These are phyloP conservation scores for Dryadomyces quercus-mongolicae DNA, from an alignment of 2,329 filamentous ascomycete genomes.

Conservation along the genomic window DNA sequence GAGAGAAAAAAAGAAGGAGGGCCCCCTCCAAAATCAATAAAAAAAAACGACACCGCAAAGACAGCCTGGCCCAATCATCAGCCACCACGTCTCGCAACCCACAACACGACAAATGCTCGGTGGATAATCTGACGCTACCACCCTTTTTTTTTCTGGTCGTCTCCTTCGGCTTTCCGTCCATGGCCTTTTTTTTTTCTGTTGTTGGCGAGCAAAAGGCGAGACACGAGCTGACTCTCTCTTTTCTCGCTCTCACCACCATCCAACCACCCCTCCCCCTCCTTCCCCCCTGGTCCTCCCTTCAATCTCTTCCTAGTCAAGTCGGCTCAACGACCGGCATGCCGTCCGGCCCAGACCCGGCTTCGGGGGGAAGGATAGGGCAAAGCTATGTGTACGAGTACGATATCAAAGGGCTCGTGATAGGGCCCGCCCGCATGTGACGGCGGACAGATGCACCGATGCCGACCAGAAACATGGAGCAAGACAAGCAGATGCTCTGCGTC, in stretches of 20 bases:
- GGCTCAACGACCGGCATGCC: neutral
- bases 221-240: neutral
- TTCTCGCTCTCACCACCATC: neutral
- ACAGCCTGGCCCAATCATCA: constrained; percentile 9
- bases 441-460: neutral
- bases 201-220: neutral
- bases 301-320: neutral
- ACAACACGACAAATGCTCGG: constrained; percentile 1
- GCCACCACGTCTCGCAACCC: constrained; percentile 12
- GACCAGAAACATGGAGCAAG: no score
- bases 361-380: neutral
- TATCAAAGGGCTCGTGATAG: no score
- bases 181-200: neutral
- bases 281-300: neutral
- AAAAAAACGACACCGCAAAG: neutral
- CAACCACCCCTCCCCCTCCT: neutral
- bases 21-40: neutral
- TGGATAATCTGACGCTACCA: constrained; percentile 2
- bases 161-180: neutral
- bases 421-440: neutral
- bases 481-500: no score
- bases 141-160: neutral
- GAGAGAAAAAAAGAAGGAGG: neutral
- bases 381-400: no score
- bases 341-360: neutral